Percentiles rank a stretch among this genome's conserved stretches.
These are phyloP conservation scores for Carex parvula DNA, from an alignment of 176 grass and related monocot species.

Conservation along the genomic window DNA sequence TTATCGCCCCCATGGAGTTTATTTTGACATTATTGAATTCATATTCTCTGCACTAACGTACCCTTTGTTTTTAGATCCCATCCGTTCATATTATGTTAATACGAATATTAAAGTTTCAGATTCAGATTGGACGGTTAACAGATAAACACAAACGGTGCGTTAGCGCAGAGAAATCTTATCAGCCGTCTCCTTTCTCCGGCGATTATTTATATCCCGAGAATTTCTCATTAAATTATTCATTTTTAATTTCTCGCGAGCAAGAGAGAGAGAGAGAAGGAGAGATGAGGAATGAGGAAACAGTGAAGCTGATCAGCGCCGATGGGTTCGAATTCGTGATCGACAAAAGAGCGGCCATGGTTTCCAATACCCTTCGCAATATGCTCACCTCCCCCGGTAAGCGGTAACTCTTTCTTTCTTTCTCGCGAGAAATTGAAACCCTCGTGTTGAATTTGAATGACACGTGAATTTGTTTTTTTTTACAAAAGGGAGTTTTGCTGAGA, in stretches of 20 bases:
- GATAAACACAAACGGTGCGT: no score
- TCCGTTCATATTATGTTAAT: no score
- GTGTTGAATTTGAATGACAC: constrained; percentile 4
- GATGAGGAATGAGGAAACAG: constrained; percentile 41
- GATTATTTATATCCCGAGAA: no score
- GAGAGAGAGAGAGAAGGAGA: neutral
- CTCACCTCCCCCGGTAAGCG: constrained; percentile 74
- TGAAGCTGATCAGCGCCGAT: constrained; percentile 96
- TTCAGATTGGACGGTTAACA: no score
- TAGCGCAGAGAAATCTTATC: no score
- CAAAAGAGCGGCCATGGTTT: constrained; percentile 90
- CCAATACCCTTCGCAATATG: constrained; percentile 88
- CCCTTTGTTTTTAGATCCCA: no score
- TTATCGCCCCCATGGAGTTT: no score
- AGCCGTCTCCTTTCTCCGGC: no score
- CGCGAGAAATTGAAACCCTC: neutral
- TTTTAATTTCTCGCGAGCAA: neutral
- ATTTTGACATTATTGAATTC: no score
- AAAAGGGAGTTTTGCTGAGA: constrained; percentile 64
- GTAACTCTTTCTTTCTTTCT: neutral
- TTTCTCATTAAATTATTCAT: no score
- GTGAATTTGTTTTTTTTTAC: neutral
- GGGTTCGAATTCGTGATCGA: constrained; percentile 96
- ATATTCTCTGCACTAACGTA: no score
- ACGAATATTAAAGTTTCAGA: no score